Evolutionary conservation across 1,284 basidiomycete species (phyloP).

Genomic region (Cryptococcus amylolentus): DNA sequence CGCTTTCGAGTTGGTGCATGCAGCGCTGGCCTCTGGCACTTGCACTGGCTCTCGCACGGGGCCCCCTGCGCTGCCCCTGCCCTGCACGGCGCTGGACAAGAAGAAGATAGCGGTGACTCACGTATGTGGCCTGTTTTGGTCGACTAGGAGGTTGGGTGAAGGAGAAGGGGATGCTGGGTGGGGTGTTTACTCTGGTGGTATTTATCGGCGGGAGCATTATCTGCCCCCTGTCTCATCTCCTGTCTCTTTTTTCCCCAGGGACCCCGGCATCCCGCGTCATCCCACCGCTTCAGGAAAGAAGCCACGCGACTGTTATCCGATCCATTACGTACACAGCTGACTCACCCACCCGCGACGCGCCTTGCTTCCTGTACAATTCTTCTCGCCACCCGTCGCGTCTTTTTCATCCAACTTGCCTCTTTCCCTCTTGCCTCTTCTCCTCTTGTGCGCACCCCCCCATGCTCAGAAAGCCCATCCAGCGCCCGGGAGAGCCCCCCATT

Average conservation of each 20-base stretch:
- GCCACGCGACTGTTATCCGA: background rate
- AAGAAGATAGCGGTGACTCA: no score
- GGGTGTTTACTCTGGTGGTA: no score
- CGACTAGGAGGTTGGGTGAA: no score
- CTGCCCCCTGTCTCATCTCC: background rate
- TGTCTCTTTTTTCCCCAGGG: background rate
- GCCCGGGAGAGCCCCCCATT: conserved; percentile 28
- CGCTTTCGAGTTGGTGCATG: no score
- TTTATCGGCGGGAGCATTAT: background rate
- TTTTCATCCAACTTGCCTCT: background rate
- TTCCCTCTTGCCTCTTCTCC: background rate
- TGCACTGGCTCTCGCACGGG: no score
- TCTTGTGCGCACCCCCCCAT: conserved; percentile 15
- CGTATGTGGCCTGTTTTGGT: no score
- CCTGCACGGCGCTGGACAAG: no score
- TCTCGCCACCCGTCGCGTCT: background rate
- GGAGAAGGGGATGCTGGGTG: no score
- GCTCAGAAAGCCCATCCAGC: conserved; percentile 29
- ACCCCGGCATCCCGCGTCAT: background rate
- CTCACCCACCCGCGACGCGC: background rate
- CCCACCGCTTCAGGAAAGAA: background rate
- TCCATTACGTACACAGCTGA: background rate
- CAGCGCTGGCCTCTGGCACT: no score
- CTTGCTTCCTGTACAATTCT: background rate
- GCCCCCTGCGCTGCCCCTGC: no score